Evolutionary conservation across 2,329 filamentous ascomycete species (phyloP).

Genomic region (Rhynchosporium graminicola): DNA sequence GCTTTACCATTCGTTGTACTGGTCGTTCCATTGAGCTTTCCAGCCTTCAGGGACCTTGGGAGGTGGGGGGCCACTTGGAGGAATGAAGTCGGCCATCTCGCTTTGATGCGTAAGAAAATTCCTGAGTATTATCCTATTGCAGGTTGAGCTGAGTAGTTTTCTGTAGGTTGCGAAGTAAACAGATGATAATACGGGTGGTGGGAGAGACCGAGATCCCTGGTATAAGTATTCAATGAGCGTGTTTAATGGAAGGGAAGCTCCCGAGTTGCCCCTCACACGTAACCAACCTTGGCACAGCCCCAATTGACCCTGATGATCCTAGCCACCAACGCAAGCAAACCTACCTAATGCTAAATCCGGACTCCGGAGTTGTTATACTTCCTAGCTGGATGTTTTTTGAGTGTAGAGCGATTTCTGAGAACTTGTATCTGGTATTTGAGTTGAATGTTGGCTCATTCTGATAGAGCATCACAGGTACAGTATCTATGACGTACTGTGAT

Average conservation of each 20-base stretch:
- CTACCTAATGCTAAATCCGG: constrained; percentile 16
- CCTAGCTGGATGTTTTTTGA: constrained; percentile 5
- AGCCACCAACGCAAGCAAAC: constrained; percentile 15
- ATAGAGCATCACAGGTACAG: too few species aligned
- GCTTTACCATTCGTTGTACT: constrained; percentile 79
- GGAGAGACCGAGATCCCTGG: constrained; percentile 6
- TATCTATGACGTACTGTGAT: too few species aligned
- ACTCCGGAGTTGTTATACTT: constrained; percentile 7
- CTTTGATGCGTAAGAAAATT: background rate
- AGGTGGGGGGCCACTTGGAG: constrained; percentile 48
- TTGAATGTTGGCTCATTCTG: too few species aligned
- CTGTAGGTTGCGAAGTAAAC: constrained; percentile 10
- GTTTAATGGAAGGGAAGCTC: background rate
- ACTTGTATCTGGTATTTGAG: too few species aligned
- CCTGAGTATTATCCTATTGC: background rate
- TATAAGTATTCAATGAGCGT: background rate
- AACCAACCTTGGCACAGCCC: constrained; percentile 13
- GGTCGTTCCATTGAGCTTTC: constrained; percentile 81
- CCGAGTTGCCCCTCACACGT: constrained; percentile 21
- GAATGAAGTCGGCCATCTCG: constrained; percentile 38
- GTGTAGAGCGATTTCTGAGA: too few species aligned
- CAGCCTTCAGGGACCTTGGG: constrained; percentile 70
- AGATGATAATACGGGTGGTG: constrained; percentile 3
- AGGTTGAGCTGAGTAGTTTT: constrained; percentile 11
- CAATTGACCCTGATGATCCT: constrained; percentile 11